Base-by-base conservation (phyloP, 176 grass and related monocot genomes). In the Musa acuminata region DNA sequence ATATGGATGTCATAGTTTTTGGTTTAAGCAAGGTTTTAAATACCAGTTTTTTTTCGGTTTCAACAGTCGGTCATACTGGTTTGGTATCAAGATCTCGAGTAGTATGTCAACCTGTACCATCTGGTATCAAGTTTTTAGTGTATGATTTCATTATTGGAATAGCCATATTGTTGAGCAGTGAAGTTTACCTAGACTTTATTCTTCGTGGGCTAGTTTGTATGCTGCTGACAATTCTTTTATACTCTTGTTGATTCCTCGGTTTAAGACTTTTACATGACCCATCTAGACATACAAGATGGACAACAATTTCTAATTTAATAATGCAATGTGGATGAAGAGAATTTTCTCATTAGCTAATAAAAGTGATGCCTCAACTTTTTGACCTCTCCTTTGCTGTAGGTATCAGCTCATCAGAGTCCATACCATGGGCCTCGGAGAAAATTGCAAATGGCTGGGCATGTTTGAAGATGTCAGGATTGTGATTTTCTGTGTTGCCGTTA, bases 371-470 rank as follows among this genome's bases (percentile, higher is more conserved):
- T 16, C 25, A 62, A 49, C 17, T 49, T 35, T 5, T 35, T 35
- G 29, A 35, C 29, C 29, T 14, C 55, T 50, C 19, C 62, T 62
- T 29, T 16, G 3, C 29, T 65, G 6, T 75, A 99, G 96, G 83
- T 95, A 87, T 72, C 90, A 95, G 55, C 74, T 99, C 20, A 86
- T 99, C 72, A 99, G 91, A 85, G 81, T 94, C 78, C 85, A 85
- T 77, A 86, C 53, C 29, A 99, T 80, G 85, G 84, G 86, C 60
- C 69, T 94, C 58, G 65, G 52, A 24, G 82, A 86, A 51, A 99
- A 99, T 69, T 86, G 80, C 60, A 99, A 99, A 80, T 95, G 91
- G 88, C 62, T 99, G 59, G 78, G 91, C 35, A 91, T 95, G 88
- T 99, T 95, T 8, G 86, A 95, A 80, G 88, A 99, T 83, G 83